A percentile compares a stretch with the other conserved stretches of the same genome.
Conservation (phyloP, 1,139 yeast genomes). For the Candida labiduridarum region DNA sequence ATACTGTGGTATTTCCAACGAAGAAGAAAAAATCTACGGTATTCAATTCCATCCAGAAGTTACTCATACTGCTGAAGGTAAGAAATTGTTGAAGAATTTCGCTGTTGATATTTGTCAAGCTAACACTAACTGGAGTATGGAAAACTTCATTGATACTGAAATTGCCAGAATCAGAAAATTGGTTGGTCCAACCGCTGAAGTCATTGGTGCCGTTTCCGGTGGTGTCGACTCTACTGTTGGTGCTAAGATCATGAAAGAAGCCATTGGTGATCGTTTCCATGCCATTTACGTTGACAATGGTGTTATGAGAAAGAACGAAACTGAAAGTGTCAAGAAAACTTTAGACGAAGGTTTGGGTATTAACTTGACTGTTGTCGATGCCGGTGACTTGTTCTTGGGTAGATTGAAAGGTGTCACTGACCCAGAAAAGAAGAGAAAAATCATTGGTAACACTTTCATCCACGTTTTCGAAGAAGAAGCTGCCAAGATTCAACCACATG, state of each 20-base stretch:
- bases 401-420: slow-evolving; percentile 93
- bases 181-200: slow-evolving; percentile 98
- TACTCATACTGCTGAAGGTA: slow-evolving; percentile 93
- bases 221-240: slow-evolving; percentile 99
- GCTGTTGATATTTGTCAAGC: slow-evolving; percentile 91
- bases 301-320: slow-evolving; percentile 93
- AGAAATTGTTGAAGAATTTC: slow-evolving; percentile 81
- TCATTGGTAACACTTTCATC: slow-evolving; percentile 96
- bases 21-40: slow-evolving; percentile 76
- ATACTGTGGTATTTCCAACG: slow-evolving; percentile 87
- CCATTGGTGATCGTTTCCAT: slow-evolving; percentile 98
- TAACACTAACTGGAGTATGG: slow-evolving; percentile 94
- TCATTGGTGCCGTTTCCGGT: slow-evolving; percentile 99
- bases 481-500: slow-evolving; percentile 84
- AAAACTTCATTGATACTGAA: slow-evolving; percentile 95
- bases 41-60: slow-evolving; percentile 99
- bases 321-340: slow-evolving; percentile 83
- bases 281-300: slow-evolving; percentile 98
- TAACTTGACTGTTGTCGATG: slow-evolving; percentile 92
- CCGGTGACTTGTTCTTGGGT: slow-evolving; percentile 83
- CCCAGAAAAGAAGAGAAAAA: slow-evolving; percentile 98
- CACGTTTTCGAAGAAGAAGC: slow-evolving; percentile 97
- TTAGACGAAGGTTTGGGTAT: slow-evolving; percentile 92
- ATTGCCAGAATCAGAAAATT: slow-evolving; percentile 85
- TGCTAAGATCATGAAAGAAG: slow-evolving; percentile 96